phyloP scores from a whole-genome alignment of 768 basidiomycete species.

The Kondoa malvinella region DNA sequence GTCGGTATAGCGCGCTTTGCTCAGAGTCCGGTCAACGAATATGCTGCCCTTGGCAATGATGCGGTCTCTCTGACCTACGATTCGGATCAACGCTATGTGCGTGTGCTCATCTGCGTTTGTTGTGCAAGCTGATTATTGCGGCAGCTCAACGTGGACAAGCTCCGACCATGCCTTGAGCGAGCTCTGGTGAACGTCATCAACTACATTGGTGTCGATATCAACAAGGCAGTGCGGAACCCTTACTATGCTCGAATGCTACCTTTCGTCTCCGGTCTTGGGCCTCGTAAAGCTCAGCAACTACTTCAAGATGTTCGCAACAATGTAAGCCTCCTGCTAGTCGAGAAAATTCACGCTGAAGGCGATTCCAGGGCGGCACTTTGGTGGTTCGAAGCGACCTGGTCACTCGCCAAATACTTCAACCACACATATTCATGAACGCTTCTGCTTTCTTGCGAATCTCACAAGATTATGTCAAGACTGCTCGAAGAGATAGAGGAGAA shows the following conservation, averaged over 20 bases:
- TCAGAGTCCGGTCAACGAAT: constrained; percentile 88
- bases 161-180: constrained; percentile 62
- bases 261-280: constrained; percentile 82
- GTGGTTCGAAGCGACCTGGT: constrained; percentile 78
- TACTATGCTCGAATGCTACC: constrained; percentile 80
- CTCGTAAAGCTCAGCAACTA: constrained; percentile 72
- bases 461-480: constrained; percentile 45
- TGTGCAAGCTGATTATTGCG: background rate
- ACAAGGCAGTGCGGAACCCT: constrained; percentile 67
- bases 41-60: constrained; percentile 70
- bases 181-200: constrained; percentile 78
- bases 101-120: background rate
- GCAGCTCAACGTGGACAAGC: constrained; percentile 75
- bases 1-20: constrained; percentile 80
- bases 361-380: constrained; percentile 59
- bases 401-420: constrained; percentile 57
- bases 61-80: constrained; percentile 68
- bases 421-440: constrained; percentile 79
- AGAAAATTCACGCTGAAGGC: background rate
- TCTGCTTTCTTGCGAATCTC: constrained; percentile 77
- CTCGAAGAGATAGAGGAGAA: constrained; percentile 46
- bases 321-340: constrained; percentile 38
- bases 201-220: constrained; percentile 88
- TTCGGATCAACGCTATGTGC: constrained; percentile 69
- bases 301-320: constrained; percentile 60